A percentile compares a stretch with the other conserved stretches of the same genome.
phyloP scores from a whole-genome alignment of 305 asterid species.

The Lippia alba region DNA sequence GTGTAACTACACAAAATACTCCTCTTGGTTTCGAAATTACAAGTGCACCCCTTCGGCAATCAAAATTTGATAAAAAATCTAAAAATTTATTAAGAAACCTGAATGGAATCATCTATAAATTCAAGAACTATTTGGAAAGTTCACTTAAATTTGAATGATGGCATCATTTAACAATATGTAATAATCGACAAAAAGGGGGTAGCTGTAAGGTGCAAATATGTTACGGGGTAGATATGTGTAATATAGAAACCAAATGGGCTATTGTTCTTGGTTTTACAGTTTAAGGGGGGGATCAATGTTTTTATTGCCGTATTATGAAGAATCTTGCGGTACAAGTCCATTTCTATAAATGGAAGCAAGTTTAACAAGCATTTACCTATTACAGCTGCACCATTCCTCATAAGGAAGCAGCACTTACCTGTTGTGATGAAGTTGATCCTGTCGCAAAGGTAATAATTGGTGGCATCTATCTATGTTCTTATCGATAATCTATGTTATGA shows the following conservation, averaged over 20 bases:
- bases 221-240: too few species aligned
- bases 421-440: constrained; percentile 88
- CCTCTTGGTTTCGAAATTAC: neutral
- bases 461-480: constrained; percentile 11
- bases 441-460: constrained; percentile 79
- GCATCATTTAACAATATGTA: too few species aligned
- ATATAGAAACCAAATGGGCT: too few species aligned
- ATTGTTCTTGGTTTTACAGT: too few species aligned
- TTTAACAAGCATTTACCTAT: constrained; percentile 29
- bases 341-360: constrained; percentile 11
- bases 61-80: too few species aligned
- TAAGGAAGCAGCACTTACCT: constrained; percentile 74
- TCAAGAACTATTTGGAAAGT: too few species aligned
- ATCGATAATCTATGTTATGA: constrained; percentile 15
- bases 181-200: too few species aligned
- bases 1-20: neutral
- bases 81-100: too few species aligned
- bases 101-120: too few species aligned
- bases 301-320: neutral
- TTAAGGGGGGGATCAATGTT: too few species aligned
- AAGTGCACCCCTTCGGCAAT: neutral
- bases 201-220: too few species aligned
- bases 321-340: neutral
- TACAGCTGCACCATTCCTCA: constrained; percentile 96
- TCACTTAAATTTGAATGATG: too few species aligned